A percentile compares a stretch with the other conserved stretches of the same genome.
phyloP scores from a whole-genome alignment of 352 stramenopile species.

The Pythium dissimile region DNA sequence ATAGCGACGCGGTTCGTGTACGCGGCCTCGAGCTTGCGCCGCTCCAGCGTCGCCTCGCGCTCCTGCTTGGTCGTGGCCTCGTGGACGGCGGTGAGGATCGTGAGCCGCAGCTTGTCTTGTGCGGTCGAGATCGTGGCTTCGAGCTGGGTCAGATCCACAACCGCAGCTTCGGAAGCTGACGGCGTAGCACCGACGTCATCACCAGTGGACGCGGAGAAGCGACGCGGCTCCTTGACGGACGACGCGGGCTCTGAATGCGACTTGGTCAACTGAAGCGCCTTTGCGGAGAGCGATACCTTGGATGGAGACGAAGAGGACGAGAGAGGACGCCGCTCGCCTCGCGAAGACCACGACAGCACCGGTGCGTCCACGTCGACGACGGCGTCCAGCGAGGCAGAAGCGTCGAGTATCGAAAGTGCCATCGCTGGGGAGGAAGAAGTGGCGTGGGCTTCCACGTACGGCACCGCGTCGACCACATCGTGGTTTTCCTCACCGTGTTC shows the following conservation, averaged over 20 bases:
- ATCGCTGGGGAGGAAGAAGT: not conserved
- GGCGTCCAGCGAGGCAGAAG: not conserved
- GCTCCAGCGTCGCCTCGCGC: constrained; percentile 28
- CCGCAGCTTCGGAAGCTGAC: not conserved
- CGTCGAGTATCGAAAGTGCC: not conserved
- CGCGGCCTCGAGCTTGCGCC: constrained; percentile 42
- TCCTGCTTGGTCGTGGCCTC: not conserved
- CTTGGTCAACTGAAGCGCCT: constrained; percentile 7
- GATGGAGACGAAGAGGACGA: not conserved
- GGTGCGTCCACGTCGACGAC: not conserved
- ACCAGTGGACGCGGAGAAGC: not conserved
- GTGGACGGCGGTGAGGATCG: constrained; percentile 25
- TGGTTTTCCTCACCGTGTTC: not conserved
- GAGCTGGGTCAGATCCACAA: constrained; percentile 26
- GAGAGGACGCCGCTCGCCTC: not conserved
- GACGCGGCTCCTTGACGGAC: not conserved
- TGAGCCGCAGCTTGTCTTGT: constrained; percentile 33
- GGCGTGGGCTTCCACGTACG: not conserved
- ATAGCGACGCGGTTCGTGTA: constrained; percentile 44
- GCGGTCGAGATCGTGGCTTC: constrained; percentile 29
- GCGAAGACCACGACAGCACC: not conserved
- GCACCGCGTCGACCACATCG: not conserved
- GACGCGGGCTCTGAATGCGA: not conserved
- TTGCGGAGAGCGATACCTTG: not conserved
- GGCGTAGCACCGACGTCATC: not conserved